Conservation (phyloP, 2,329 filamentous ascomycete species). For the Pseudogymnoascus sp. region DNA sequence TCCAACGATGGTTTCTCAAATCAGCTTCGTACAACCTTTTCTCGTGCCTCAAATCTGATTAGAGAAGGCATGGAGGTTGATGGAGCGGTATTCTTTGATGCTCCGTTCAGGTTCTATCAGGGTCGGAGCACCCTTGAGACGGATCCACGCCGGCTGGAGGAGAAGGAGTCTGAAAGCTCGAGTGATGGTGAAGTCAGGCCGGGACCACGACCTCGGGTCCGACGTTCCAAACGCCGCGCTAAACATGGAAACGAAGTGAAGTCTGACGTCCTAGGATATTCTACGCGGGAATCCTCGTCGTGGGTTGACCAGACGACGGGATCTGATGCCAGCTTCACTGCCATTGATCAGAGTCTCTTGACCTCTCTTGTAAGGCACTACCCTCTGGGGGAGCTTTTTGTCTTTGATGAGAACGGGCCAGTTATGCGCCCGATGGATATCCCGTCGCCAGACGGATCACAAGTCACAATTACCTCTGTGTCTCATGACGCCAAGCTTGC, state of each 20-base stretch:
- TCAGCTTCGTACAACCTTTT: slow-evolving; percentile 15
- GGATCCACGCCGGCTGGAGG: slow-evolving; percentile 14
- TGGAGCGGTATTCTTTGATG: background rate
- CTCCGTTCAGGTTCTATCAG: slow-evolving; percentile 21
- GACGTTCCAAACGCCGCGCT: background rate
- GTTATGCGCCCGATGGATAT: background rate
- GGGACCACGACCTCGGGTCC: background rate
- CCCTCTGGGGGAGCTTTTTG: background rate
- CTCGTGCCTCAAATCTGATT: background rate
- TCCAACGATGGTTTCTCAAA: slow-evolving; percentile 18
- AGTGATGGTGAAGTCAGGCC: slow-evolving; percentile 13
- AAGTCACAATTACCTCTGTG: background rate
- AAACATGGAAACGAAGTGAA: background rate
- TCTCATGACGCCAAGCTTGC: slow-evolving; percentile 1
- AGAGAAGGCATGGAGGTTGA: slow-evolving; percentile 5
- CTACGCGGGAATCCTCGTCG: slow-evolving; percentile 16
- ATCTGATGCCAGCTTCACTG: slow-evolving; percentile 12
- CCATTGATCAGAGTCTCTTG: slow-evolving; percentile 15
- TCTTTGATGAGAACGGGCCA: background rate
- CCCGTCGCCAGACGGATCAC: background rate
- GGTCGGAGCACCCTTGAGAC: slow-evolving; percentile 20
- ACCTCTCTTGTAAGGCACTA: background rate
- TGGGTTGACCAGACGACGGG: slow-evolving; percentile 15
- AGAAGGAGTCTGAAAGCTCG: slow-evolving; percentile 10
- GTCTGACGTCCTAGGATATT: slow-evolving; percentile 19